Conservation (phyloP, 148 eudicot species). For the Camellia sinensis region DNA sequence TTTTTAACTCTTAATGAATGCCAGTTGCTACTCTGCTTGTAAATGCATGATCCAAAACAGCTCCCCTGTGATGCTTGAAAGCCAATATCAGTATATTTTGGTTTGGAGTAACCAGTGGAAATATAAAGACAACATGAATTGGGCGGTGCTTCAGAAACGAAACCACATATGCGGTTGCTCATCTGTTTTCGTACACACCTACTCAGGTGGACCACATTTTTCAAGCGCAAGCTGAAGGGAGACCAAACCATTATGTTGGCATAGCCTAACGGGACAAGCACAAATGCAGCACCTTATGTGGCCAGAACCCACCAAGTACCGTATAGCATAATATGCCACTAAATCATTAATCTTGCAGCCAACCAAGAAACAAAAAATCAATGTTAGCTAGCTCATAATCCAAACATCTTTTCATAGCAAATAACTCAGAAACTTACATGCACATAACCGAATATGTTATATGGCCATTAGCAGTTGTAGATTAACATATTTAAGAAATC, state of each 20-base stretch:
- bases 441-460: neutral
- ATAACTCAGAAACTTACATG: neutral
- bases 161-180: conserved; percentile 32
- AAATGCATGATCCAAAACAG: conserved; percentile 21
- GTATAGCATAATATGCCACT: conserved; percentile 7
- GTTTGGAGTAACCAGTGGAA: conserved; percentile 29
- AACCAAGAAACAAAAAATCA: neutral
- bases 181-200: conserved; percentile 40
- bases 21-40: conserved; percentile 29
- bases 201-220: conserved; percentile 25
- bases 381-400: neutral
- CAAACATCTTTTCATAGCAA: neutral
- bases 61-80: conserved; percentile 36
- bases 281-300: conserved; percentile 4
- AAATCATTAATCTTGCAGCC: neutral
- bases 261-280: conserved; percentile 20
- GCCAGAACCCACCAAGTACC: conserved; percentile 1
- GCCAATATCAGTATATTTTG: conserved; percentile 28
- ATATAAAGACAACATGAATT: conserved; percentile 35
- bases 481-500: neutral
- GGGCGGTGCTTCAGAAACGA: conserved; percentile 31
- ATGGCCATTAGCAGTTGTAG: neutral
- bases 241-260: conserved; percentile 46
- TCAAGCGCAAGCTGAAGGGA: conserved; percentile 36
- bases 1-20: conserved; percentile 34